Base-by-base conservation (phyloP, 192 early-diverging fungal species). In the Entomortierella parvispora region DNA sequence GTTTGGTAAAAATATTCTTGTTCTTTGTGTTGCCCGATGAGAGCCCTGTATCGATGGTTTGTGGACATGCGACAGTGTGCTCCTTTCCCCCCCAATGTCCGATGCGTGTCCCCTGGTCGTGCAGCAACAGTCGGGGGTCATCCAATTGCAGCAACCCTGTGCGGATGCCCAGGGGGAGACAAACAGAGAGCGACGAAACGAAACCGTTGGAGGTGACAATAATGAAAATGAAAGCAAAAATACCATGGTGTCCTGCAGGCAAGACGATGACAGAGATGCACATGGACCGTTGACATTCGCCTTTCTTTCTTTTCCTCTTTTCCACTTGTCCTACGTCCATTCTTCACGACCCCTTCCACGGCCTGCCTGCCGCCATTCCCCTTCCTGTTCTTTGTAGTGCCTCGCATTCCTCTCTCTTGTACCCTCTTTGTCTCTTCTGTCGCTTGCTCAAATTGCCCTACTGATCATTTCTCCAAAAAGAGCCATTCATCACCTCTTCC, bases 331-430 rank as follows among this genome's bases (percentile, higher is more conserved):
- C 23, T 62, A 53, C 42, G 46, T 52, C 48, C 29, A 9, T 42
- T 46, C 29, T 42, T 40, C 28, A 43, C 40, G 65, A 32, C 54
- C 45, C 8, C 28, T 46, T 60, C 58, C 47, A 56, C 54, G 17
- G 32, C 18, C 11, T 29, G 34, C 33, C 31, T 15, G 22, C 26
- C 33, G 17, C 18, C 14, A 28, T 42, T 57, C 28, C 11, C 25
- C 58, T 28, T 61, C 49, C 56, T 31, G 26, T 28, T 31, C 54
- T n/a, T n/a, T n/a, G n/a, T n/a, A n/a, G n/a, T n/a, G n/a, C n/a
- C n/a, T n/a, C n/a, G n/a, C n/a, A n/a, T 45, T 29, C 26, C 22
- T 11, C 37, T 40, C 43, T 32, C 23, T 28, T 29, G 23, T 29
- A 7, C 20, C 33, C 37, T 60, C 51, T 10, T 59, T 29, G 58